Evolutionary conservation across 2,329 filamentous ascomycete genomes (phyloP).

Genomic region (Arthrobotrys entomopaga): DNA sequence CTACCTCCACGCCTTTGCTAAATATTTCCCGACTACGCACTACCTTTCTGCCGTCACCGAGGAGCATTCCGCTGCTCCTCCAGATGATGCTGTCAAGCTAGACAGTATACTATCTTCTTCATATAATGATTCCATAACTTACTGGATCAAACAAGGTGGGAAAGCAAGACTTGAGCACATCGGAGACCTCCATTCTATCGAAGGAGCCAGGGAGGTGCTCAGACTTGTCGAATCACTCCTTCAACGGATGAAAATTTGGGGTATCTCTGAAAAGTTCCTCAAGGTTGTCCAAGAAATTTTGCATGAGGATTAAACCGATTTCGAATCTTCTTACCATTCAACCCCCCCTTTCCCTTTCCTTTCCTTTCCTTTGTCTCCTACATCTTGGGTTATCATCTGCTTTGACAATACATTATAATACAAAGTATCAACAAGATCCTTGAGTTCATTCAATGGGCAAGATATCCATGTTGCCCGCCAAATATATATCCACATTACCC

Average conservation of each 20-base stretch:
- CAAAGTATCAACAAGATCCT: too few species aligned
- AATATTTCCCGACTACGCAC: conserved; percentile 55
- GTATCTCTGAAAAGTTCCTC: conserved; percentile 59
- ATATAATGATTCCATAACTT: conserved; percentile 50
- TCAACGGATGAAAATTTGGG: conserved; percentile 58
- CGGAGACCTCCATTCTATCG: conserved; percentile 57
- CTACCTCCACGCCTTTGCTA: conserved; percentile 58
- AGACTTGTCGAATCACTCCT: conserved; percentile 58
- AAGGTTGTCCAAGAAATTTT: conserved; percentile 58
- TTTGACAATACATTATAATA: too few species aligned
- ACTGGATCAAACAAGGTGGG: conserved; percentile 58
- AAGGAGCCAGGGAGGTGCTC: conserved; percentile 58
- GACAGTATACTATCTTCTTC: conserved; percentile 45
- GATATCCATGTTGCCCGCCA: too few species aligned
- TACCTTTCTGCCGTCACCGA: conserved; percentile 46
- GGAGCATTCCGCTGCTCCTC: conserved; percentile 41
- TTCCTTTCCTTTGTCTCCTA: conserved; percentile 21
- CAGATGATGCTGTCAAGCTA: conserved; percentile 56
- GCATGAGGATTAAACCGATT: conserved; percentile 44
- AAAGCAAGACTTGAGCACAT: conserved; percentile 57
- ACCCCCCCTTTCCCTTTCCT: conserved; percentile 2
- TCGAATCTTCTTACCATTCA: conserved; percentile 23
- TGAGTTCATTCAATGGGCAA: too few species aligned
- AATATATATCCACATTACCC: neutral
- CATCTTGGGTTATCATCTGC: too few species aligned